These are phyloP conservation scores for Podosphaera xanthii DNA, from an alignment of 2,329 filamentous ascomycete genomes.

Conservation along the genomic window DNA sequence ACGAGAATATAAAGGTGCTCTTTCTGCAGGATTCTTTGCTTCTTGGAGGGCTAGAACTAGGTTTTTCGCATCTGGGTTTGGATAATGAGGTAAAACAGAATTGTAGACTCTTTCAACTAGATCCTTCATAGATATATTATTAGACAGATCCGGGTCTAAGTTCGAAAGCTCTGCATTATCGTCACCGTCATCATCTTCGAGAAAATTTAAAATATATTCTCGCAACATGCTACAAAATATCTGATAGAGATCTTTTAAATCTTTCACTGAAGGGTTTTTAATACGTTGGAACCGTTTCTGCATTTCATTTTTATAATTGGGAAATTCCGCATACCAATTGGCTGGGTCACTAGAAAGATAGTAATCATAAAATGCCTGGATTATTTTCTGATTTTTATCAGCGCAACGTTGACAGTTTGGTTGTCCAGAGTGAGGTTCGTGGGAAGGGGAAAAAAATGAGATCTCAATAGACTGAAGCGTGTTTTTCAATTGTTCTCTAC, in stretches of 20 bases:
- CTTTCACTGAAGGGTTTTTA: conserved; percentile 2
- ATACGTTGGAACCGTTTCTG: conserved; percentile 8
- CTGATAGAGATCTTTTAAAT: conserved; percentile 9
- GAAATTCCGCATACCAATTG: conserved; percentile 8
- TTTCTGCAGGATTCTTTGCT: conserved; percentile 8
- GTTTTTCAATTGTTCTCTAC: conserved; percentile 7
- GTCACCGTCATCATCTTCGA: conserved; percentile 5
- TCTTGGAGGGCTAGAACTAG: conserved; percentile 7
- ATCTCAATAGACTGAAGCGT: conserved; percentile 7
- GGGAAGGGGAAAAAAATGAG: conserved; percentile 5
- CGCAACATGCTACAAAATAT: conserved; percentile 8
- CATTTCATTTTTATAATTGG: conserved; percentile 7
- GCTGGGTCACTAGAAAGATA: conserved; percentile 10
- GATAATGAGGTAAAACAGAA: background rate
- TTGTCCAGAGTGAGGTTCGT: conserved; percentile 8
- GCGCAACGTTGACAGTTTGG: conserved; percentile 10
- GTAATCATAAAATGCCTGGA: conserved; percentile 11
- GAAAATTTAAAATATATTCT: conserved; percentile 9
- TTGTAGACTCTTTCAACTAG: background rate
- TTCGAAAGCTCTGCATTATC: background rate
- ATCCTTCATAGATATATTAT: conserved; percentile 5
- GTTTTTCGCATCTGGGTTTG: conserved; percentile 3
- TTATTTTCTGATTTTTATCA: conserved; percentile 8
- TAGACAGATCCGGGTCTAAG: conserved; percentile 2
- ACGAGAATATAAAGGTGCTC: conserved; percentile 9